phyloP scores from a whole-genome alignment of 2,329 filamentous ascomycete species.

The Lasiodiplodia hormozganensis region DNA sequence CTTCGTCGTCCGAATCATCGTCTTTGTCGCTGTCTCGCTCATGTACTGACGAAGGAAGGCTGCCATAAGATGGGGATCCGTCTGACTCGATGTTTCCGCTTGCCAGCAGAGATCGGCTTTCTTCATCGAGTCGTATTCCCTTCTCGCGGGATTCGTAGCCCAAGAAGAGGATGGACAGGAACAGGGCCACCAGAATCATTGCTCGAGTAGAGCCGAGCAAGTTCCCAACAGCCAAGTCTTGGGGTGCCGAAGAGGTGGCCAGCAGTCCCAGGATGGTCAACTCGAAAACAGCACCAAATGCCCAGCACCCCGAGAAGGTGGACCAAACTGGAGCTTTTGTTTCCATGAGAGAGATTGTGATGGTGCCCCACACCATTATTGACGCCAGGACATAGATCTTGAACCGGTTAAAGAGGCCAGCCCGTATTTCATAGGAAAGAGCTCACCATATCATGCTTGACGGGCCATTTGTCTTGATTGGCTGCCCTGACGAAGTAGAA shows the following conservation, averaged over 20 bases:
- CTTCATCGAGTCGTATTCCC: background rate
- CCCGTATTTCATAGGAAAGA: background rate
- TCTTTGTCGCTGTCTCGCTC: background rate
- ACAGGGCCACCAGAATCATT: background rate
- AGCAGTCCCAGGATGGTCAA: background rate
- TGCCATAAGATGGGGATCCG: background rate
- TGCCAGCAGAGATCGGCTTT: background rate
- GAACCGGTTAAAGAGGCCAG: background rate
- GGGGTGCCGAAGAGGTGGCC: background rate
- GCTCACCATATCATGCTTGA: background rate
- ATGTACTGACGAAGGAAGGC: background rate
- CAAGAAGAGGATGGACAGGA: background rate
- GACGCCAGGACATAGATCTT: background rate
- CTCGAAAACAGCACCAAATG: background rate
- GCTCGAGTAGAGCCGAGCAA: background rate
- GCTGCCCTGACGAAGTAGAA: background rate
- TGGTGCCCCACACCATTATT: background rate
- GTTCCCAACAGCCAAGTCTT: background rate
- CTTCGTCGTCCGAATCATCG: slow-evolving; percentile 43
- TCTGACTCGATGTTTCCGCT: background rate
- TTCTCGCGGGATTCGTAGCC: background rate
- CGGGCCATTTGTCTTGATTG: background rate
- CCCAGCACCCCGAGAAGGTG: background rate
- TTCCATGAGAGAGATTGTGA: background rate
- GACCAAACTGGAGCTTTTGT: background rate